phyloP scores from a whole-genome alignment of 352 stramenopile genomes.

The Albugo laibachii region DNA sequence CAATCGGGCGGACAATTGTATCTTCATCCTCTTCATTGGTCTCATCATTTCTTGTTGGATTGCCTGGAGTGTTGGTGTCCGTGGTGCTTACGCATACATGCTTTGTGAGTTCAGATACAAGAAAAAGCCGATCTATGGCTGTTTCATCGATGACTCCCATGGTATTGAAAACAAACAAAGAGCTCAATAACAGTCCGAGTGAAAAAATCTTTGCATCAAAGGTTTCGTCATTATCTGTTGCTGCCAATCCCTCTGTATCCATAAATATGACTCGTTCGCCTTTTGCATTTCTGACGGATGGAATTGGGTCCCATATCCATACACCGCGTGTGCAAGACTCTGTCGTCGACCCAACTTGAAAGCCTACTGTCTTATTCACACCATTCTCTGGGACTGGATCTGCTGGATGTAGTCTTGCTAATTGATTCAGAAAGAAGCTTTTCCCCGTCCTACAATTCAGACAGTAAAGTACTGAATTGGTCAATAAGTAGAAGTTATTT shows the following conservation, averaged over 20 bases:
- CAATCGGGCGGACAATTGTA: constrained; percentile 16
- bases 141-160: constrained; percentile 79
- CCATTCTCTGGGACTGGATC: neutral
- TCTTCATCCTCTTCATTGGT: neutral
- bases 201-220: constrained; percentile 82
- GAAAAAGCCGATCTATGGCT: constrained; percentile 63
- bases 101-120: constrained; percentile 73
- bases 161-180: constrained; percentile 74
- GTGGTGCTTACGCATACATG: constrained; percentile 40
- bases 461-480: neutral
- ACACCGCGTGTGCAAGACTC: constrained; percentile 74
- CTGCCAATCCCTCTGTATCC: constrained; percentile 71
- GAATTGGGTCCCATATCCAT: constrained; percentile 57
- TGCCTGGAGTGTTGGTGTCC: constrained; percentile 4
- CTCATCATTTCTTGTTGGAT: constrained; percentile 10
- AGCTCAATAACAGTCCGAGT: constrained; percentile 54
- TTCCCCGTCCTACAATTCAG: constrained; percentile 41
- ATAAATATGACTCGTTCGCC: constrained; percentile 59
- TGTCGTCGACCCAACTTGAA: constrained; percentile 59
- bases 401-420: constrained; percentile 11
- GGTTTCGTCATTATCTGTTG: constrained; percentile 70
- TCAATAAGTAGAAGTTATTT: neutral
- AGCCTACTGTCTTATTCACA: constrained; percentile 10
- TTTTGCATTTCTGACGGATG: constrained; percentile 26
- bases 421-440: constrained; percentile 77